Percentiles rank a stretch among this genome's conserved stretches.
Conservation (phyloP, 495 filamentous ascomycete species). For the Astrothelium macrocarpum region DNA sequence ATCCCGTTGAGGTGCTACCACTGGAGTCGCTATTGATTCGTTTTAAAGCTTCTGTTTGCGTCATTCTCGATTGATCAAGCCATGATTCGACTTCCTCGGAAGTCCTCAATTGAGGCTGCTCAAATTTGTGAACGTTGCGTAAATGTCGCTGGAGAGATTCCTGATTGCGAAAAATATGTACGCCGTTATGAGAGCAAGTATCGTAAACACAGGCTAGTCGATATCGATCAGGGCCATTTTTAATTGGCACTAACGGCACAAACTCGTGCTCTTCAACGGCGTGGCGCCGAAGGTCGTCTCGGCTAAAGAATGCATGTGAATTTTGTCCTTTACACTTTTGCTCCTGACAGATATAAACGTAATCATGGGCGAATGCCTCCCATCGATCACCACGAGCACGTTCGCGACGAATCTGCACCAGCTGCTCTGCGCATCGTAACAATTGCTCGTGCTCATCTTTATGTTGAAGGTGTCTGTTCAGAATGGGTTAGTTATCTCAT, state of each 20-base stretch:
- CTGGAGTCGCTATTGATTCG: not conserved
- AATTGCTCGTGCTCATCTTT: not conserved
- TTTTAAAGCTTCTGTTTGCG: not conserved
- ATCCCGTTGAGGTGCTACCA: not conserved
- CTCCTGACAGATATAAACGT: not conserved
- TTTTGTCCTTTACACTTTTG: not conserved
- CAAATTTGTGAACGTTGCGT: not conserved
- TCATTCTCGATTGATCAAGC: slow-evolving; percentile 6
- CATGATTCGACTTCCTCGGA: not conserved
- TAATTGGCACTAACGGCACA: not conserved
- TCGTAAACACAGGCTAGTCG: not conserved
- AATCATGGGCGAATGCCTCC: slow-evolving; percentile 1
- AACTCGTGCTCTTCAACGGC: slow-evolving; percentile 2
- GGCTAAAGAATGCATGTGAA: not conserved
- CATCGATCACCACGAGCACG: slow-evolving; percentile 1
- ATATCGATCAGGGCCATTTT: not conserved
- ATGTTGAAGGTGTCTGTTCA: not conserved
- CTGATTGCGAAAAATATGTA: not conserved
- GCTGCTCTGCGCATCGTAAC: not conserved
- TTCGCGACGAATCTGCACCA: not conserved
- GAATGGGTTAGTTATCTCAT: not conserved
- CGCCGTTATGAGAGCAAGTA: not conserved
- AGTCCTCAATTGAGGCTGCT: not conserved
- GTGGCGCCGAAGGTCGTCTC: not conserved
- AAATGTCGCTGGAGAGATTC: not conserved